Evolutionary conservation across 768 basidiomycete genomes (phyloP), one percentile per base, ranked within the genome.

Genomic region (Leucosporidium yakuticum): DNA sequence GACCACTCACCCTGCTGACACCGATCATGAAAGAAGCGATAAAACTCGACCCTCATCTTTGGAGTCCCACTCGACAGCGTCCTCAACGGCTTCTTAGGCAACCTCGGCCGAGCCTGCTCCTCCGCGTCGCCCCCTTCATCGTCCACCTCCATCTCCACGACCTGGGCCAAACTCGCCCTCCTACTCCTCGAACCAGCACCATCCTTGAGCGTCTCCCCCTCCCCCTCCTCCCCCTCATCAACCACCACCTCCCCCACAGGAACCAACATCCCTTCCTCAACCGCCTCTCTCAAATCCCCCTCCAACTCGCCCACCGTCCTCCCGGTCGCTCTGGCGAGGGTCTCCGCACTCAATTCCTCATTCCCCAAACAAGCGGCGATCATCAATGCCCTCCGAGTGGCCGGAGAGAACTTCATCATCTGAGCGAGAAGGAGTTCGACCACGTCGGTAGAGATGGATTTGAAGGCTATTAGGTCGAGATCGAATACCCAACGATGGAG

Each of bases 11-110:
- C 69, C 36, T 71, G 70, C 64, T 71, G 70, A 32, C 61, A 65
- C 3, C 71, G 71, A 48, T 72, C 71, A 59, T 72, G 71, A 55
- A 69, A 72, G 67, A 72, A 72, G 20, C 64, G 54, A 51, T 67
- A 67, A 4, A 9, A 21, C 11, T n/a, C 59, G 63, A 19, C 11
- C 17, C 39, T 7, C 3, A 44, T 15, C 17, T 44, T 44, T 2
- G 39, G 6, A 3, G 11, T 8, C 11, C 17, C 11, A 15, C 39
- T 44, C 39, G 39, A 44, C 39, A 44, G 39, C 8, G 39, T 44
- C 39, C 39, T 44, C 39, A 2, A 12, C 8, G 39, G 39, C 39
- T 44, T 44, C 39, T 44, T 44, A 23, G 19, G n/a, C 51, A 49
- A 4, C 39, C n/a, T n/a, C n/a, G n/a, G n/a, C n/a, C n/a, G n/a